Conservation (phyloP, 2,329 filamentous ascomycete genomes). For the Juglanconis juglandina region DNA sequence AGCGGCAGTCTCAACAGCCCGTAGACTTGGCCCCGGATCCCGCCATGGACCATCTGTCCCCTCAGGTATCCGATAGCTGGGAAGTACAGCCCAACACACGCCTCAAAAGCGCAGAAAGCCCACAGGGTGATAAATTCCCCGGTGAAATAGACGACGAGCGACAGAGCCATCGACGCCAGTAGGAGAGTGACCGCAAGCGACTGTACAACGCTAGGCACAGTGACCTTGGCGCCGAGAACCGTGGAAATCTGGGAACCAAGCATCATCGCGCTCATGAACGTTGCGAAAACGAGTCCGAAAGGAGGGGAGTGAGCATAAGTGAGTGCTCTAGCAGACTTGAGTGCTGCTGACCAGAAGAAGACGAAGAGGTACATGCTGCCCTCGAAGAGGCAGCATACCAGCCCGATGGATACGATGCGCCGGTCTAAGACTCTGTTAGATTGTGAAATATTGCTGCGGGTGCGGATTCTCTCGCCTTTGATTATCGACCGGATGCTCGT, state of each 20-base stretch:
- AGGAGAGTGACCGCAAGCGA: conserved; percentile 23
- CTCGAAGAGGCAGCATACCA: conserved; percentile 57
- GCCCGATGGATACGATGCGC: conserved; percentile 46
- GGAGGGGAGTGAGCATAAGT: conserved; percentile 20
- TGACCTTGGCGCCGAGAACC: neutral
- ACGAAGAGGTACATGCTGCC: conserved; percentile 61
- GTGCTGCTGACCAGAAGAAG: conserved; percentile 58
- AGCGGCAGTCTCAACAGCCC: conserved; percentile 55
- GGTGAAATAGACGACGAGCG: conserved; percentile 37
- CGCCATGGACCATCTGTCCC: conserved; percentile 50
- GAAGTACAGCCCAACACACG: conserved; percentile 56
- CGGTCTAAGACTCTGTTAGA: conserved; percentile 31
- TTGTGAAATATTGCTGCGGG: neutral
- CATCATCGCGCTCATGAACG: conserved; percentile 58
- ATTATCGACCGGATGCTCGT: neutral
- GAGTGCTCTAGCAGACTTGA: conserved; percentile 38
- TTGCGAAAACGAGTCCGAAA: conserved; percentile 52
- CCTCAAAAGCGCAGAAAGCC: conserved; percentile 56
- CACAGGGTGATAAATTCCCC: conserved; percentile 47
- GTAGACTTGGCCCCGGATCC: conserved; percentile 51
- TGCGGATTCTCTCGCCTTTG: neutral
- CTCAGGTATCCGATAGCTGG: conserved; percentile 55
- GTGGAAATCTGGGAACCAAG: conserved; percentile 40
- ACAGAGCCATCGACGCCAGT: conserved; percentile 33
- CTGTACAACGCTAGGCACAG: conserved; percentile 14